Conservation (phyloP, 257 asterid species). For the Gynochthodes officinalis region DNA sequence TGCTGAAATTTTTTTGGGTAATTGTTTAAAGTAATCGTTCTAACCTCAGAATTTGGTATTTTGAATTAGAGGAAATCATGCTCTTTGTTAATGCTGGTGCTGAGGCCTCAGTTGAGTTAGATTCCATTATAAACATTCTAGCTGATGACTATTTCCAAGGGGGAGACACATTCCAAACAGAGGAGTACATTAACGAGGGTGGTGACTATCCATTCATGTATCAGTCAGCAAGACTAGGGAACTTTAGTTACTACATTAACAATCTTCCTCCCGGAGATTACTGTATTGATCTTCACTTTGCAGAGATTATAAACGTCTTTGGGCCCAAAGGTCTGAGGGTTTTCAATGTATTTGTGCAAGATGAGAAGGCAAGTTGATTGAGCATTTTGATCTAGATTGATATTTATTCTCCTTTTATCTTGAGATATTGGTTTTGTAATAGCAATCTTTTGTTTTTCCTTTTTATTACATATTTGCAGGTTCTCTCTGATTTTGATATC, state of each 20-base stretch:
- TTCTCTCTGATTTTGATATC: slow-evolving; percentile 81
- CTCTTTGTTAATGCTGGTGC: slow-evolving; percentile 86
- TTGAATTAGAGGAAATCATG: slow-evolving; percentile 60
- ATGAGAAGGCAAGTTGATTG: slow-evolving; percentile 73
- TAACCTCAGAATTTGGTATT: slow-evolving; percentile 15
- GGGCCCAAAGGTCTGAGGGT: slow-evolving; percentile 98
- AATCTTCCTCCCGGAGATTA: slow-evolving; percentile 70
- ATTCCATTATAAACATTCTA: slow-evolving; percentile 42
- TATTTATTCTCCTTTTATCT: slow-evolving; percentile 2
- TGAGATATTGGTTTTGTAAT: not conserved
- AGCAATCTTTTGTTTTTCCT: not conserved
- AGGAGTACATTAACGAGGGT: slow-evolving; percentile 58
- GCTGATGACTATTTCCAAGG: slow-evolving; percentile 74
- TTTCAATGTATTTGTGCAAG: slow-evolving; percentile 77
- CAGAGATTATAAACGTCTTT: slow-evolving; percentile 65
- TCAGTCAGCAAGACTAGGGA: slow-evolving; percentile 78
- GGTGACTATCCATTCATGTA: slow-evolving; percentile 76
- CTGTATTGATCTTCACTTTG: slow-evolving; percentile 79
- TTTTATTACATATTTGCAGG: slow-evolving; percentile 39
- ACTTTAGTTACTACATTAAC: slow-evolving; percentile 58
- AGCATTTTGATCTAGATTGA: not conserved
- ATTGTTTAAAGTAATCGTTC: not conserved
- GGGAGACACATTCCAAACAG: slow-evolving; percentile 80
- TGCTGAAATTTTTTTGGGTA: not conserved
- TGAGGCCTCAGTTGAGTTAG: slow-evolving; percentile 38